Conservation (phyloP, 139 green algal genomes). For the Edaphochlamys debaryana region DNA sequence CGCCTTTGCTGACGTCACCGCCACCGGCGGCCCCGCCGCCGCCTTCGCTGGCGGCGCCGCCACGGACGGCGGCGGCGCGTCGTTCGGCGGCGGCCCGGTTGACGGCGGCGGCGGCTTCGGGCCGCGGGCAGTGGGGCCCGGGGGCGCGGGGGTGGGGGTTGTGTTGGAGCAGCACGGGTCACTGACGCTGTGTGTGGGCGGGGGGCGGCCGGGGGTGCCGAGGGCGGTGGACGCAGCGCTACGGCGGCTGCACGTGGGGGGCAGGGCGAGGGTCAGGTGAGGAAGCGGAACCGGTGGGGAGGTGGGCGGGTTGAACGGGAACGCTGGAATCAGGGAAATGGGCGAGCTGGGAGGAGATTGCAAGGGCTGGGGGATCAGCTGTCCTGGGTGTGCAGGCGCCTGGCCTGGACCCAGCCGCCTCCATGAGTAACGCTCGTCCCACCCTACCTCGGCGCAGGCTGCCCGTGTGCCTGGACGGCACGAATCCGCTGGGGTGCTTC, state of each 20-base stretch:
- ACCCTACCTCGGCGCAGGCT: background rate
- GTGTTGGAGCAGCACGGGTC: constrained; percentile 10
- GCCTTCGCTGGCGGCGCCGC: too few relatives aligned
- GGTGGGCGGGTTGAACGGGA: too few relatives aligned
- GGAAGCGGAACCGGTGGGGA: too few relatives aligned
- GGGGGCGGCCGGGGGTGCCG: background rate
- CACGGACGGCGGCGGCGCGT: too few relatives aligned
- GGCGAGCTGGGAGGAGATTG: too few relatives aligned
- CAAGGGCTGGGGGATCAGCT: too few relatives aligned
- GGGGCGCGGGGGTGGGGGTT: background rate
- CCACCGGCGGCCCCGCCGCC: background rate
- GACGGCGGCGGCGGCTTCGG: background rate
- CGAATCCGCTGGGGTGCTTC: background rate
- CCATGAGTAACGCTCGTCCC: too few relatives aligned
- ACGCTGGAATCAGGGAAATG: too few relatives aligned
- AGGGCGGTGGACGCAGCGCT: background rate
- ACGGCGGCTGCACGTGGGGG: constrained; percentile 20
- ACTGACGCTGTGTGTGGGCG: constrained; percentile 11
- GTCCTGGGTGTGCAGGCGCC: too few relatives aligned
- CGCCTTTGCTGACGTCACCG: background rate
- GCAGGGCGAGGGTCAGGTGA: constrained; percentile 6
- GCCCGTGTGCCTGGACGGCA: constrained; percentile 2
- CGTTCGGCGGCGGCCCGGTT: background rate
- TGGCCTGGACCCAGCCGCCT: too few relatives aligned
- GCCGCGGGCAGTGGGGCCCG: too few relatives aligned